phyloP scores from a whole-genome alignment of 768 basidiomycete species.

The Boletus insuetus region DNA sequence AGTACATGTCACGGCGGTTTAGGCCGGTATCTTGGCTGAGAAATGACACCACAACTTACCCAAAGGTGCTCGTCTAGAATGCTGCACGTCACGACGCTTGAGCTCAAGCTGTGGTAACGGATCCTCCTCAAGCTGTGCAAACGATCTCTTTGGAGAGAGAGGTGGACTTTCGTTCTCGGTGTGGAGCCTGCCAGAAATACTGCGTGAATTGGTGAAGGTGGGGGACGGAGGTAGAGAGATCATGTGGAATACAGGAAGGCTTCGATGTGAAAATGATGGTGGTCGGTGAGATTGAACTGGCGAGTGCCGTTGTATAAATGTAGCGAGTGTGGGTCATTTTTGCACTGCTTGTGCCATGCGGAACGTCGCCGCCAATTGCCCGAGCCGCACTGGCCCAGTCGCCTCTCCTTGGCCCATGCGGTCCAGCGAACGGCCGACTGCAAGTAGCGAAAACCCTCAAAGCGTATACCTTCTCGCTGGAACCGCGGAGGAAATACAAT shows the following conservation, averaged over 20 bases:
- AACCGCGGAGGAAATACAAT: constrained; percentile 1
- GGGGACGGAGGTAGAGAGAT: constrained; percentile 16
- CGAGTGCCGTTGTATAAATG: constrained; percentile 24
- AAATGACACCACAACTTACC: constrained; percentile 20
- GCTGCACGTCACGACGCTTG: constrained; percentile 17
- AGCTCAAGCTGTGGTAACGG: constrained; percentile 6
- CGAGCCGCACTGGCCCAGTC: background rate
- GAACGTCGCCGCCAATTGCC: constrained; percentile 4
- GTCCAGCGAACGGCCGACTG: background rate
- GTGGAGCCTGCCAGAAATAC: background rate
- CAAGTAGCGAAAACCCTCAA: background rate
- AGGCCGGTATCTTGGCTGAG: background rate
- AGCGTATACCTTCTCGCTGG: constrained; percentile 5
- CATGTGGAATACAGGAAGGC: constrained; percentile 11
- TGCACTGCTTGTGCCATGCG: constrained; percentile 28
- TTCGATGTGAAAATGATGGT: constrained; percentile 2
- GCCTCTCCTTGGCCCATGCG: background rate
- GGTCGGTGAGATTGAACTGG: constrained; percentile 13
- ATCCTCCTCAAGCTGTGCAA: constrained; percentile 20
- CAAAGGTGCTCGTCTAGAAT: constrained; percentile 19
- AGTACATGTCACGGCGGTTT: constrained; percentile 1
- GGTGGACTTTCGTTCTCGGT: constrained; percentile 12
- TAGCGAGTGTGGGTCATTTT: constrained; percentile 15
- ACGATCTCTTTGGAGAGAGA: constrained; percentile 20
- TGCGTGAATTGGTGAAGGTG: background rate